Evolutionary conservation across 345 rosid species (phyloP).

Genomic region (Citrus cavaleriei): DNA sequence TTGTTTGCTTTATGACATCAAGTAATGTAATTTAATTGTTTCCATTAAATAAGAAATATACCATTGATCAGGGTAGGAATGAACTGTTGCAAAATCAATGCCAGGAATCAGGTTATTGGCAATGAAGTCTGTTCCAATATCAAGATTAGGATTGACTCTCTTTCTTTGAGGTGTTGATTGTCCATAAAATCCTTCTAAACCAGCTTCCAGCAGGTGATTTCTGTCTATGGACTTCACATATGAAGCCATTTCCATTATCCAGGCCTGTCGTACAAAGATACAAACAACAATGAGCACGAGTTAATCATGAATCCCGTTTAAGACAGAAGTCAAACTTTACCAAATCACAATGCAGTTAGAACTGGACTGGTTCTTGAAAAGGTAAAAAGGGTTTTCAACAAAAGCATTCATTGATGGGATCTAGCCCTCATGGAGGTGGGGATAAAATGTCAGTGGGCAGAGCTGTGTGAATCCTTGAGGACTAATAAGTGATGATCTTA

Average conservation of each 20-base stretch:
- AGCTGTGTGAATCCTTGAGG: background rate
- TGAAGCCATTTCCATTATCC: constrained; percentile 89
- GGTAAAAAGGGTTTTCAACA: background rate
- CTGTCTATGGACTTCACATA: constrained; percentile 69
- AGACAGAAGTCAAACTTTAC: background rate
- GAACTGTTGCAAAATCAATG: constrained; percentile 85
- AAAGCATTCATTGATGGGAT: background rate
- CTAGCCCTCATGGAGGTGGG: background rate
- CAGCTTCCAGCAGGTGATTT: constrained; percentile 80
- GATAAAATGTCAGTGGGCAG: background rate
- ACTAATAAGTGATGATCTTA: background rate
- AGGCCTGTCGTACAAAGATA: constrained; percentile 43
- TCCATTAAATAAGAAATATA: constrained; percentile 17
- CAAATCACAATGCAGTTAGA: background rate
- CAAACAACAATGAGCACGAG: background rate
- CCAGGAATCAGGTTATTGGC: constrained; percentile 67
- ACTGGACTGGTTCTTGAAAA: too few species aligned
- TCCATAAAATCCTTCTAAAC: constrained; percentile 90
- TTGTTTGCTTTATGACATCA: background rate
- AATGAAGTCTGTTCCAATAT: constrained; percentile 81
- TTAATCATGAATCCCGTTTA: background rate
- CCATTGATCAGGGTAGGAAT: constrained; percentile 97
- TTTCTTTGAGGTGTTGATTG: constrained; percentile 64
- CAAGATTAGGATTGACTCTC: constrained; percentile 62
- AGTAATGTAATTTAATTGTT: background rate